These are phyloP conservation scores for Aspergillus leporis DNA, from an alignment of 495 filamentous ascomycete species.

Conservation along the genomic window DNA sequence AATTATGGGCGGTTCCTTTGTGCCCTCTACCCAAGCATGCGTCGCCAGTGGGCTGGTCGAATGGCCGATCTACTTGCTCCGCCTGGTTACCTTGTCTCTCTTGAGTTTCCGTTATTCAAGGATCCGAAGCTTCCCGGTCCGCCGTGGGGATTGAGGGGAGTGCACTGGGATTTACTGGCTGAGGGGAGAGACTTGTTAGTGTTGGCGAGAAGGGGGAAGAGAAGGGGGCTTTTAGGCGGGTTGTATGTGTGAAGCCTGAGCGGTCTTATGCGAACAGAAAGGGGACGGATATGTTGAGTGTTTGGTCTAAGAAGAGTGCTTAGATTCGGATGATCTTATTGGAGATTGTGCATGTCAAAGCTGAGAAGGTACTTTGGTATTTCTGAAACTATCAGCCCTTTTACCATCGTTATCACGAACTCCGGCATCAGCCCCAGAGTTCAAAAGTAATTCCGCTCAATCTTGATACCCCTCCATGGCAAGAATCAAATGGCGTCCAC, in stretches of 20 bases:
- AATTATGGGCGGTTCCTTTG: conserved; percentile 32
- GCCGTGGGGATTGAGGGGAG: conserved; percentile 35
- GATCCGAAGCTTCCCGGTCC: conserved; percentile 33
- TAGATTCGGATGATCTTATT: too few species aligned
- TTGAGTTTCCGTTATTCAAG: conserved; percentile 42
- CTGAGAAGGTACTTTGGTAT: neutral
- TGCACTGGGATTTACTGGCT: conserved; percentile 32
- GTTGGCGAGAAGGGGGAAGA: too few species aligned
- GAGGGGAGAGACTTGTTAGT: conserved; percentile 21
- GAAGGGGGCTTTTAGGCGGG: conserved; percentile 19
- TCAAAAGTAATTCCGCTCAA: neutral
- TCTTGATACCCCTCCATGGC: neutral
- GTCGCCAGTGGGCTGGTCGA: conserved; percentile 32
- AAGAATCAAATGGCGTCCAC: conserved; percentile 1
- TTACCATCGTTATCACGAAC: neutral
- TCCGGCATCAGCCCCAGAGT: neutral
- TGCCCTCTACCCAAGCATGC: conserved; percentile 35
- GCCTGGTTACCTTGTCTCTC: conserved; percentile 32
- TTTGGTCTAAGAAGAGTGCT: conserved; percentile 19
- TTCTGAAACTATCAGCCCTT: neutral
- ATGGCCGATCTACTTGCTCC: conserved; percentile 32
- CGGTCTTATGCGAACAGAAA: conserved; percentile 25
- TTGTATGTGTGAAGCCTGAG: conserved; percentile 26
- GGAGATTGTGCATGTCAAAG: too few species aligned
- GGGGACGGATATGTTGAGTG: conserved; percentile 33